Evolutionary conservation across 2,329 filamentous ascomycete genomes (phyloP), one percentile per base, ranked within the genome.

Genomic region (Daldinia sp.): DNA sequence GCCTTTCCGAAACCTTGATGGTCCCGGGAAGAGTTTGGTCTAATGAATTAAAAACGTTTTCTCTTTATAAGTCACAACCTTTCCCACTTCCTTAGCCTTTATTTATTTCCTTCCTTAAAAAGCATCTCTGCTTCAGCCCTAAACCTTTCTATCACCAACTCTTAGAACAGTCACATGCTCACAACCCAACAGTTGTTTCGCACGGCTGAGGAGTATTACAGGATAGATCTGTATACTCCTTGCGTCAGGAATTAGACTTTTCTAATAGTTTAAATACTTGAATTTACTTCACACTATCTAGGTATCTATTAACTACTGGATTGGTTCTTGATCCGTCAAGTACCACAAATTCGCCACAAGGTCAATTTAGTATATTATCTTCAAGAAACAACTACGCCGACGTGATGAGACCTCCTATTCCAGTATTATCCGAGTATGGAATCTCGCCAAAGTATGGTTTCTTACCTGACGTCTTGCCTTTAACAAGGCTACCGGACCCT

Each of bases 381-480:
- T 41, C 4, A 4, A 64, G 55, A 51, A 41, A 57, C 60, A 66
- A 23, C 41, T 44, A 60, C 64, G 48, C 57, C 69, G 69, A 56
- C 68, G 74, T 73, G 74, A 88, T 89, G 89, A 81, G 89, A 77
- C 87, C 87, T 70, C 84, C 88, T 51, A 82, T 92, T 67, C 90
- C 90, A 28, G 77, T 81, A 53, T 86, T 93, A 65, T 86, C 88
- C 79, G 91, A 97, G 80, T 97, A 97, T 82, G 93, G 92, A 81
- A 88, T 94, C 80, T 93, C 92, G 72, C 83, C 88, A 68, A 85
- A 89, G 64, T 89, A 93, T 82, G 96, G 96, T 76, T 99, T 99
- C 82, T 88, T 99, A 60, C 94, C 96, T 1, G 85, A 92, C 69
- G 89, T 93, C 71, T 82, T 92, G 39, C 96, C 96, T 46, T 85